These are phyloP conservation scores for Scenedesmus sp. DNA, from an alignment of 163 green algal species.

Conservation along the genomic window DNA sequence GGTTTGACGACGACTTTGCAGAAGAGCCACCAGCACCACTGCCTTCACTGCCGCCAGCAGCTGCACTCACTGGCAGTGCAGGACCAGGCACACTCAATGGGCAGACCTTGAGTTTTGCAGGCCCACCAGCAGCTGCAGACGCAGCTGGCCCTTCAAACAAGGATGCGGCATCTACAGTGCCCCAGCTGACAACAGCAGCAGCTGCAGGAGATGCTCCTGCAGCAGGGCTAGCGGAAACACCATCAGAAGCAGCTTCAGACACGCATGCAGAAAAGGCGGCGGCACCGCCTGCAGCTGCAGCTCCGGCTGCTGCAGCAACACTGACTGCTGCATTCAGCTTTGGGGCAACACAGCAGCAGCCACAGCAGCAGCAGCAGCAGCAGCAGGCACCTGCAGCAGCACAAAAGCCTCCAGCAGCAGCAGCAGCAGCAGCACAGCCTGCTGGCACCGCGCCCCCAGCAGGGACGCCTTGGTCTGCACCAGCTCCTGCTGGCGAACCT, in stretches of 20 bases:
- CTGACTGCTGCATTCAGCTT: neutral
- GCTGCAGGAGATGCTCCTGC: neutral
- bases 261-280: neutral
- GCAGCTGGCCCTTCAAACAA: neutral
- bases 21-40: conserved; percentile 19
- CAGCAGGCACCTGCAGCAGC: neutral
- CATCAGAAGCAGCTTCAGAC: neutral
- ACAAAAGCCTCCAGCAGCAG: neutral
- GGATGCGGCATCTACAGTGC: neutral
- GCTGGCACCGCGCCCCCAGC: neutral
- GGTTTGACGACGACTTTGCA: conserved; percentile 27
- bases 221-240: neutral
- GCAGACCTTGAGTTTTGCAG: neutral
- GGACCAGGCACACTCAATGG: neutral
- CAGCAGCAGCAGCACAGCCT: neutral
- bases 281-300: neutral
- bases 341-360: neutral
- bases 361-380: neutral
- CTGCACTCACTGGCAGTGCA: neutral
- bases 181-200: neutral
- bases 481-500: neutral
- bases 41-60: neutral
- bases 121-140: neutral
- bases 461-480: neutral
- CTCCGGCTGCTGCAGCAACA: neutral